A percentile compares a stretch with the other conserved stretches of the same genome.
Conservation (phyloP, 2,329 filamentous ascomycete genomes). For the Periconia digitata region DNA sequence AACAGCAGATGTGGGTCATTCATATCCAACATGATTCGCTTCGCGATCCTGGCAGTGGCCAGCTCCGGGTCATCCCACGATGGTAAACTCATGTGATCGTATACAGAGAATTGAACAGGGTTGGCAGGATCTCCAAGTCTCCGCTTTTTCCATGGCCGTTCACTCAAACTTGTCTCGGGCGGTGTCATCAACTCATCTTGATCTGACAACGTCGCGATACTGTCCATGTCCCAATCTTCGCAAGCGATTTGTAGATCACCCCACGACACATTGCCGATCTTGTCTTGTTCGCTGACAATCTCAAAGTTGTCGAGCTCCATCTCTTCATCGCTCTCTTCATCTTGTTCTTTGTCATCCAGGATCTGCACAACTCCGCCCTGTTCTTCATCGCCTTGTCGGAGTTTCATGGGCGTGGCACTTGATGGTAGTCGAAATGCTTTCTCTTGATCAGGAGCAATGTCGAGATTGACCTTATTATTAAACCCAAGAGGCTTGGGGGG, state of each 20-base stretch:
- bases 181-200: conserved; percentile 26
- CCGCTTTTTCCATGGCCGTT: conserved; percentile 65
- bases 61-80: conserved; percentile 80
- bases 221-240: conserved; percentile 75
- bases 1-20: conserved; percentile 86
- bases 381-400: conserved; percentile 51
- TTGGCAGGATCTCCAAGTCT: conserved; percentile 48
- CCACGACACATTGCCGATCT: conserved; percentile 72
- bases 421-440: conserved; percentile 76
- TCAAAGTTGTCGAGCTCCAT: conserved; percentile 54
- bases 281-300: conserved; percentile 61
- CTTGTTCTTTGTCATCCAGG: conserved; percentile 44
- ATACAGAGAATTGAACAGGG: conserved; percentile 36
- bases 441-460: conserved; percentile 83
- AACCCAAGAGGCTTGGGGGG: conserved; percentile 80
- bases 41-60: conserved; percentile 71
- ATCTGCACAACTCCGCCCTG: conserved; percentile 59
- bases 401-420: conserved; percentile 53
- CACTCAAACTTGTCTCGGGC: conserved; percentile 23
- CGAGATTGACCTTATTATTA: conserved; percentile 78
- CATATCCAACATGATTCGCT: conserved; percentile 79
- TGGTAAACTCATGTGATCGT: conserved; percentile 49
- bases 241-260: conserved; percentile 84
- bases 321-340: conserved; percentile 46
- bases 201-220: conserved; percentile 35